A percentile compares a stretch with the other conserved stretches of the same genome.
phyloP scores from a whole-genome alignment of 106 monocot species.

The Acanthochlamys bracteata region DNA sequence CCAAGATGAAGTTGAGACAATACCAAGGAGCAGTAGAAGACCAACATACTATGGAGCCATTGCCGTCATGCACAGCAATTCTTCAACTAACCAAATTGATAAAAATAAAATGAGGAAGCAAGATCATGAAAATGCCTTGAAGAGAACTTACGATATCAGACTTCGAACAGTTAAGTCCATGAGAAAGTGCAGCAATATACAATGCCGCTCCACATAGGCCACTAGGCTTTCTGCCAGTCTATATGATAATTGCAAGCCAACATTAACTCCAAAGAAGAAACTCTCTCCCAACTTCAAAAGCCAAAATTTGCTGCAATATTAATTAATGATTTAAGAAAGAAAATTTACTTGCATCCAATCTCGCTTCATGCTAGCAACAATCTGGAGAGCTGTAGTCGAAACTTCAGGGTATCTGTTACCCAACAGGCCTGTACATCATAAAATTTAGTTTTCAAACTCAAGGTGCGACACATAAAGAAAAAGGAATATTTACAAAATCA shows the following conservation, averaged over 20 bases:
- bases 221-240: constrained; percentile 98
- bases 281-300: background rate
- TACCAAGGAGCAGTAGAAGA: no score
- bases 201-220: constrained; percentile 95
- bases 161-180: constrained; percentile 71
- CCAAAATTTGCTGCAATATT: background rate
- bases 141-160: constrained; percentile 70
- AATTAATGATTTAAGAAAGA: background rate
- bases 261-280: no score
- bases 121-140: background rate
- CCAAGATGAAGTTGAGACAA: no score
- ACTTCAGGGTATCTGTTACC: constrained; percentile 47
- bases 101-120: no score
- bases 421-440: constrained; percentile 40
- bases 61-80: no score
- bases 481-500: no score
- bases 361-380: constrained; percentile 94
- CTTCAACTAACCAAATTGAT: no score
- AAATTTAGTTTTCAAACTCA: no score
- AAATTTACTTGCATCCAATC: constrained; percentile 91
- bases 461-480: no score
- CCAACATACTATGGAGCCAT: no score
- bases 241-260: constrained; percentile 17
- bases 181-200: constrained; percentile 89
- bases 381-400: constrained; percentile 57